Evolutionary conservation across 2,329 filamentous ascomycete species (phyloP), one percentile per base, ranked within the genome.

Genomic region (Sporothrix phasma): DNA sequence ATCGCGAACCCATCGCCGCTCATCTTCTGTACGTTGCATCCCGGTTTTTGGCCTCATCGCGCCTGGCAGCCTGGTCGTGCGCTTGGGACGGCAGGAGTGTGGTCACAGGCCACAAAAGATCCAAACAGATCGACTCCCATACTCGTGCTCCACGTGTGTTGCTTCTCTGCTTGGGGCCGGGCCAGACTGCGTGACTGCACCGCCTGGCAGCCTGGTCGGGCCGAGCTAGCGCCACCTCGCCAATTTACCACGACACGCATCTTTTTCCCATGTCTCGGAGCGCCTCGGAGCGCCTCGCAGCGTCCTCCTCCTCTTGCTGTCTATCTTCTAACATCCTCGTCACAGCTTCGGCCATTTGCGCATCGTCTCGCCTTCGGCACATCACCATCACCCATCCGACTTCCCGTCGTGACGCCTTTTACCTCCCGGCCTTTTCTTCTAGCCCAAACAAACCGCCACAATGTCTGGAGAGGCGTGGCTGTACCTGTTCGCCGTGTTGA

Each of bases 381-480:
- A n/a, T 3, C 41, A 37, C 6, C n/a, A 51, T 46, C n/a, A 22
- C 37, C 53, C 22, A 43, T 45, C 46, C 56, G 41, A 19, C 17
- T 11, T 39, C n/a, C n/a, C n/a, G n/a, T n/a, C n/a, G n/a, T n/a
- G n/a, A n/a, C n/a, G n/a, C n/a, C n/a, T n/a, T n/a, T n/a, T n/a
- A n/a, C n/a, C n/a, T n/a, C n/a, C n/a, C n/a, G n/a, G 6, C 22
- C 29, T 51, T n/a, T 37, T 34, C 15, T 39, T 19, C 51, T 15
- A 37, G n/a, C n/a, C 54, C 15, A n/a, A 58, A 26, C 34, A 22
- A 26, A 29, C 59, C 62, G 67, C 69, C 73, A 80, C 72, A 70
- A 97, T 97, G 92, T 96, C 92, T 74, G 92, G 92, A 78, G 92
- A 97, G 85, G 92, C 92, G 77, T 97, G 94, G 94, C 83, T 99